Evolutionary conservation across 148 eudicot species (phyloP).

Genomic region (Nepenthes gracilis): DNA sequence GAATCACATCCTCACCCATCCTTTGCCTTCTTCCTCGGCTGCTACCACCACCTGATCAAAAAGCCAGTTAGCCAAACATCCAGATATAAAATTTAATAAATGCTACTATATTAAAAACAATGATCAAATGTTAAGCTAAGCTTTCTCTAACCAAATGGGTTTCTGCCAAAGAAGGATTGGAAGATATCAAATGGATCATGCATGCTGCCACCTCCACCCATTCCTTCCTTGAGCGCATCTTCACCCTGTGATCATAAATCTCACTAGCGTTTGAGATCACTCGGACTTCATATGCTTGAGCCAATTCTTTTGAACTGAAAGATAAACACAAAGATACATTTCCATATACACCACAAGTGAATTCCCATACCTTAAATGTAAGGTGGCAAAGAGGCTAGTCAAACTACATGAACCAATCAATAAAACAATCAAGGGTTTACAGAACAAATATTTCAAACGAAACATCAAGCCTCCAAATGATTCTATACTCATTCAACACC

Average conservation of each 20-base stretch:
- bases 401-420: no score
- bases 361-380: no score
- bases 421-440: no score
- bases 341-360: no score
- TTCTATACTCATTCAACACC: no score
- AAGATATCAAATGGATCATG: conserved; percentile 6
- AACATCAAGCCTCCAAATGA: no score
- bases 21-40: conserved; percentile 13
- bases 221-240: conserved; percentile 4
- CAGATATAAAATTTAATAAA: neutral
- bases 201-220: conserved; percentile 4
- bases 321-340: no score
- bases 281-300: conserved; percentile 3
- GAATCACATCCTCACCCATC: no score
- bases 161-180: conserved; percentile 2
- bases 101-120: no score
- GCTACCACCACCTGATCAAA: conserved; percentile 8
- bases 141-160: neutral
- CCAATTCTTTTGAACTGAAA: conserved; percentile 3
- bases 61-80: neutral
- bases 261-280: conserved; percentile 1
- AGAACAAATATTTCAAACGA: no score
- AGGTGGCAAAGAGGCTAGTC: no score
- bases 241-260: conserved; percentile 5
- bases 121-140: neutral